Conservation (phyloP, 2,329 filamentous ascomycete genomes). For the Paecilomyces sp. region DNA sequence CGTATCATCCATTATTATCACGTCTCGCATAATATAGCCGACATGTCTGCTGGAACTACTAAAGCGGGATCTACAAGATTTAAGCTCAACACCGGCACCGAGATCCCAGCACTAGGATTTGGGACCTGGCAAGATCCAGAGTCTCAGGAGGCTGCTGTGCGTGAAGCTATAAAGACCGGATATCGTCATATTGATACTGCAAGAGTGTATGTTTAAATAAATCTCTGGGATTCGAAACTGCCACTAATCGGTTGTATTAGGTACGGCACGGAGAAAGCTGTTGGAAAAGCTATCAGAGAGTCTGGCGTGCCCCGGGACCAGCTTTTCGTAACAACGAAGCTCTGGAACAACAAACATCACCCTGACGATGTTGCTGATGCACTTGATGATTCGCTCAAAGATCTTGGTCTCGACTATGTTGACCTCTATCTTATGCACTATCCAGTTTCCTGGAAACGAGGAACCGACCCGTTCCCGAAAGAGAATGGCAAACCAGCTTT, state of each 20-base stretch:
- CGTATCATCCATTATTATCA: no score
- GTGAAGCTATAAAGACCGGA: slow-evolving; percentile 42
- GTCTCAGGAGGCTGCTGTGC: slow-evolving; percentile 43
- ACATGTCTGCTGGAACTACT: background rate
- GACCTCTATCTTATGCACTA: slow-evolving; percentile 67
- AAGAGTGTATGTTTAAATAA: slow-evolving; percentile 25
- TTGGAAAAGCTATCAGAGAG: slow-evolving; percentile 57
- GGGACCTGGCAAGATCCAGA: slow-evolving; percentile 50
- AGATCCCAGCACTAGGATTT: slow-evolving; percentile 44
- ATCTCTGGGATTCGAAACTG: background rate
- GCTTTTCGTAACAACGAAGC: slow-evolving; percentile 60
- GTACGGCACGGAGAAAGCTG: slow-evolving; percentile 60
- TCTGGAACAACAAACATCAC: slow-evolving; percentile 59
- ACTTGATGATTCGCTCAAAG: slow-evolving; percentile 54
- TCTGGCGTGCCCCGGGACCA: slow-evolving; percentile 57
- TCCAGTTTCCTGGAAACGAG: slow-evolving; percentile 48
- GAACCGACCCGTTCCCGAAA: slow-evolving; percentile 42
- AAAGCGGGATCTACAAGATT: slow-evolving; percentile 26
- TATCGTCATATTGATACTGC: slow-evolving; percentile 52
- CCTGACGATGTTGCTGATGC: slow-evolving; percentile 56
- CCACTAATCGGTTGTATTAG: slow-evolving; percentile 12
- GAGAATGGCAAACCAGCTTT: slow-evolving; percentile 35
- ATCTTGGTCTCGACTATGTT: slow-evolving; percentile 59
- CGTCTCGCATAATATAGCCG: background rate
- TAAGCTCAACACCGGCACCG: slow-evolving; percentile 41